Conservation (phyloP, 495 filamentous ascomycete genomes). For the Aspergillus saccharolyticus region DNA sequence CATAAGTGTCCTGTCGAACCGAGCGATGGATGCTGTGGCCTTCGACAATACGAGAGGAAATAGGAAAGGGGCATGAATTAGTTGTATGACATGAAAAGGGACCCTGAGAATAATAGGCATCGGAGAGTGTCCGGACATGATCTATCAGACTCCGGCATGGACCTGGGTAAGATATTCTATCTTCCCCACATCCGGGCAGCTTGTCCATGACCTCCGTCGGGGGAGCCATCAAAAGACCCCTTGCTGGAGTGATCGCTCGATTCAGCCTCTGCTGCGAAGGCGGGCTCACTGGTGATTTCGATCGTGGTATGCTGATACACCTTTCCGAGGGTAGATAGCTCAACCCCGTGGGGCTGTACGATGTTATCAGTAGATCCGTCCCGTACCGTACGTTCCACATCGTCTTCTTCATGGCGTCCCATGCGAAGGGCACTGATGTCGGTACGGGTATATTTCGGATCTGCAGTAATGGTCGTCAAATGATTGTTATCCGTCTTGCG, state of each 20-base stretch:
- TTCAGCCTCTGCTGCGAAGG: slow-evolving; percentile 23
- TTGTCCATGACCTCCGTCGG: slow-evolving; percentile 10
- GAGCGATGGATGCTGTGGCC: neutral
- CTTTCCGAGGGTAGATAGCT: slow-evolving; percentile 36
- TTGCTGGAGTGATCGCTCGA: slow-evolving; percentile 31
- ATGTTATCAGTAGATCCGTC: slow-evolving; percentile 41
- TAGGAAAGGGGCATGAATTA: neutral
- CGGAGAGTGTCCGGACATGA: neutral
- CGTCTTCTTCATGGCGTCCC: slow-evolving; percentile 17
- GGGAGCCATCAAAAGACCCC: slow-evolving; percentile 20
- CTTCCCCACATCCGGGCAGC: slow-evolving; percentile 25
- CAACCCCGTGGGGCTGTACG: slow-evolving; percentile 25
- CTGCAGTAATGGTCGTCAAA: slow-evolving; percentile 33
- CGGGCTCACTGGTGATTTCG: slow-evolving; percentile 40
- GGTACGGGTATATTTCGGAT: slow-evolving; percentile 21
- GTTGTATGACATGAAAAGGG: neutral
- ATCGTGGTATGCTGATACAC: slow-evolving; percentile 46
- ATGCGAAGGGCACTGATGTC: slow-evolving; percentile 24
- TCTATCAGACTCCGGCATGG: neutral
- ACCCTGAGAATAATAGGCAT: neutral
- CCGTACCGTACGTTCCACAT: slow-evolving; percentile 15
- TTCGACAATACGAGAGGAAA: neutral
- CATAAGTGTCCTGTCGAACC: neutral
- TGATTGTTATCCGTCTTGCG: slow-evolving; percentile 27
- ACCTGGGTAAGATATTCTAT: slow-evolving; percentile 6